A percentile compares a stretch with the other conserved stretches of the same genome.
Conservation (phyloP, 805 yeast genomes). For the Kluyveromyces wickerhamii region DNA sequence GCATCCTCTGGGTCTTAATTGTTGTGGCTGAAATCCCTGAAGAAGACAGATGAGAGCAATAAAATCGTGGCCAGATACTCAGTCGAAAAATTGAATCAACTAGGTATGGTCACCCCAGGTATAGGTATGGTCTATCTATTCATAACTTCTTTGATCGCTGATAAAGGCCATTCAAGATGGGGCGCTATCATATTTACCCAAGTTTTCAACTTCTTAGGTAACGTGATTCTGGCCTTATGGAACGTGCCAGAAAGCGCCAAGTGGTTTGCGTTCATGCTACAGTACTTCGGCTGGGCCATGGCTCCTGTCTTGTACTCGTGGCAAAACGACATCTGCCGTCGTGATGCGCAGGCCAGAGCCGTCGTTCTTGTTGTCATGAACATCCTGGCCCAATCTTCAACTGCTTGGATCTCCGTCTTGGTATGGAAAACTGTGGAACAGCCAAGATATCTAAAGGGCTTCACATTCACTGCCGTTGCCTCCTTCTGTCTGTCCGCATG, state of each 20-base stretch:
- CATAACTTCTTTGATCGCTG: slow-evolving; percentile 33
- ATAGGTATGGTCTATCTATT: slow-evolving; percentile 38
- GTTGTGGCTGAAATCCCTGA: slow-evolving; percentile 50
- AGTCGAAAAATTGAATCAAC: slow-evolving; percentile 37
- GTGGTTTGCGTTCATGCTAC: slow-evolving; percentile 53
- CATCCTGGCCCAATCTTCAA: slow-evolving; percentile 43
- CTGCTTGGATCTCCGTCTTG: slow-evolving; percentile 44
- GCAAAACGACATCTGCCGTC: slow-evolving; percentile 50
- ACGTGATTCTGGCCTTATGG: slow-evolving; percentile 49
- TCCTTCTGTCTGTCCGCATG: slow-evolving; percentile 25
- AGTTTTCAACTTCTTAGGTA: slow-evolving; percentile 43
- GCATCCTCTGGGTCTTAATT: slow-evolving; percentile 45
- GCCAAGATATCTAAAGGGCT: slow-evolving; percentile 50
- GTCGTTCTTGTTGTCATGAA: slow-evolving; percentile 44
- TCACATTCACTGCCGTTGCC: slow-evolving; percentile 34
- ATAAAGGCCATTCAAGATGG: slow-evolving; percentile 45
- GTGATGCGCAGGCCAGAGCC: slow-evolving; percentile 46
- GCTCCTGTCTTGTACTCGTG: slow-evolving; percentile 53
- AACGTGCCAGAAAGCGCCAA: slow-evolving; percentile 44
- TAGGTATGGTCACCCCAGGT: slow-evolving; percentile 48
- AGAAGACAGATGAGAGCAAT: too few relatives aligned
- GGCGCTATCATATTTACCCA: slow-evolving; percentile 47
- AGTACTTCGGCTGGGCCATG: slow-evolving; percentile 52
- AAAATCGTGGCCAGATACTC: too few relatives aligned
- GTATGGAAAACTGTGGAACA: slow-evolving; percentile 42